Evolutionary conservation across 805 yeast genomes (phyloP).

Genomic region (Alloascoidea hylecoeti): DNA sequence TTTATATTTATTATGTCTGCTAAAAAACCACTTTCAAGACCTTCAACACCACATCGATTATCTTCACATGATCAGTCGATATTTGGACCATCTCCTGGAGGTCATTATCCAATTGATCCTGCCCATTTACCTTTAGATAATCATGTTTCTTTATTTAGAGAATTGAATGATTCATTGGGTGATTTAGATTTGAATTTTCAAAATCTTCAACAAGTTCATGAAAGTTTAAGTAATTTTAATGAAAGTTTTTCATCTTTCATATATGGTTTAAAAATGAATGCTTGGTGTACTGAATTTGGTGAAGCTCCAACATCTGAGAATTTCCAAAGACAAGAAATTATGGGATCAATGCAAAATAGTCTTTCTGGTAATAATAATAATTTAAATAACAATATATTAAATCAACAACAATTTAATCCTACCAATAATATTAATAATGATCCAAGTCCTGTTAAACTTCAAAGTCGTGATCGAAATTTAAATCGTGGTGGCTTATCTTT

Average conservation of each 20-base stretch:
- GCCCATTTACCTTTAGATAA: constrained; percentile 7
- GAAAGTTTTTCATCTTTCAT: constrained; percentile 68
- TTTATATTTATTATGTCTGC: no score
- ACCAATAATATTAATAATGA: no score
- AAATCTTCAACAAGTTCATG: constrained; percentile 44
- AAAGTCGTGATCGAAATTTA: neutral
- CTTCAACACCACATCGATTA: neutral
- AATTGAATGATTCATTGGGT: constrained; percentile 17
- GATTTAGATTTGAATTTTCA: constrained; percentile 46
- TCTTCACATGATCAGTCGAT: neutral
- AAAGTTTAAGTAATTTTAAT: constrained; percentile 49
- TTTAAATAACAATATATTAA: no score
- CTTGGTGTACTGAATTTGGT: constrained; percentile 72
- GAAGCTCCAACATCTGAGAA: constrained; percentile 13
- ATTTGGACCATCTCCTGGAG: neutral
- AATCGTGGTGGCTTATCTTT: no score
- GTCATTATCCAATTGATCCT: constrained; percentile 9
- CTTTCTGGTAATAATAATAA: no score
- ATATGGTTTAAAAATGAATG: constrained; percentile 72
- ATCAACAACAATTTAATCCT: no score
- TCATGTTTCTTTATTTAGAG: constrained; percentile 11
- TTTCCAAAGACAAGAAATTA: neutral
- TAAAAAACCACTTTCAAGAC: neutral
- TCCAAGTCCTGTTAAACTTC: neutral
- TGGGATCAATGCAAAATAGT: neutral